Base-by-base conservation (phyloP, 768 basidiomycete genomes). In the Suillus hirtellus region DNA sequence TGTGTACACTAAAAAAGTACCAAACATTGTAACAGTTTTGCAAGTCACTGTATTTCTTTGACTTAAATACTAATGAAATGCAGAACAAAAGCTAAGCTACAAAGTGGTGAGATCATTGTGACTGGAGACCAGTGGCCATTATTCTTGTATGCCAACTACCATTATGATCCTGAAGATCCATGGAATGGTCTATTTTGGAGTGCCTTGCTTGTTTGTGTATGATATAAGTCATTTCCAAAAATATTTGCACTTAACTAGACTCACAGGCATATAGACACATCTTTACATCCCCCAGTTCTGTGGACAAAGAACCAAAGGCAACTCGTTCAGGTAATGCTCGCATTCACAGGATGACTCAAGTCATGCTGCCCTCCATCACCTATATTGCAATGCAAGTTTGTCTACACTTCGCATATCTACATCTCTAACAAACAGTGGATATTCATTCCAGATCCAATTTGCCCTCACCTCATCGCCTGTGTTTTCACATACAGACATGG, bases 251-350 rank as follows among this genome's bases (percentile, higher is more conserved):
- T n/a, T 21, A n/a, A 24, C 43, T 34, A 34, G 17, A 12, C 37
- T 34, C 21, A 8, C 31, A 74, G 73, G 72, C 69, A 1, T 73
- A 58, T 27, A 73, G 68, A 49, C 69, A 74, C 55, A 62, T 76
- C 17, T 76, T 76, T 47, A 76, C 66, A 1, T 74, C 71, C 2
- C 73, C 74, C 1, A 75, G 73, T 54, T 74, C 73, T 14, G 72
- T 74, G 4, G 66, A 75, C 38, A 68, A 66, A 40, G 72, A 71
- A 44, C 58, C 63, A 12, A 73, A 68, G 58, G 73, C 72, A 7
- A 73, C 73, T 4, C 21, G 65, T 35, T 73, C 68, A 9, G 68
- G 70, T 4, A 73, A 73, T 44, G 64, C 66, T 5, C 27, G 59
- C 1, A 68, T 70, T 34, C 70, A 69, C 12, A 54, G 68, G 1